Base-by-base conservation (phyloP, 2,329 filamentous ascomycete species). In the Stachybotrys echinatus region DNA sequence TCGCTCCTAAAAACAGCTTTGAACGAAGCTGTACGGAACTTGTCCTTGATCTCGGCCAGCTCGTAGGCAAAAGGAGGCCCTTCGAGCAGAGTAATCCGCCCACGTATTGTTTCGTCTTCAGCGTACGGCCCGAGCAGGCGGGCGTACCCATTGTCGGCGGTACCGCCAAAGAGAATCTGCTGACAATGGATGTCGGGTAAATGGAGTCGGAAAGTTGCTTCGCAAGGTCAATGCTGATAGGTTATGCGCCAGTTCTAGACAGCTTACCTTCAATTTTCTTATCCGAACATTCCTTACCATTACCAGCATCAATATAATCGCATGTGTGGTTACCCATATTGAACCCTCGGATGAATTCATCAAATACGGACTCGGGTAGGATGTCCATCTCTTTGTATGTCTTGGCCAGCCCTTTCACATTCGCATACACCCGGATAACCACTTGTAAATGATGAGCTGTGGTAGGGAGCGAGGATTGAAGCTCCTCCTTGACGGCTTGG, bases 281-380 rank as follows among this genome's bases (percentile, higher is more conserved):
- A 55, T 73, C 71, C 2, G 68, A 59, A 44, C 70, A 73, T 51
- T 73, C 70, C 49, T 73, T 73, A 10, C 69, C 69, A 49, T 66
- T 62, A 6, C 70, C 71, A 10, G 67, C 70, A 58, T 73, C 69
- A 21, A 72, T 61, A 49, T 66, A 71, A 38, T 73, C 68, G 52
- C 65, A 71, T 19, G 67, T 48, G 2, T 58, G 48, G 45, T 65
- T 54, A 20, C 61, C 65, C 55, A 66, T 71, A 48, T 73, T 73
- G 58, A 74, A 72, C 0, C 69, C 71, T 18, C 66, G 66, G 14
- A 72, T 61, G 50, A 73, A 74, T 2, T 60, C 55, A 20, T 56
- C 50, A 38, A 74, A 55, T 6, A 54, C 52, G 4, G 55, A 43
- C 10, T 61, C 50, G 10, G 47, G 34, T 12, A 71, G 38, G 8